phyloP scores from a whole-genome alignment of 805 yeast species.

The Wickerhamiella spandovensis region DNA sequence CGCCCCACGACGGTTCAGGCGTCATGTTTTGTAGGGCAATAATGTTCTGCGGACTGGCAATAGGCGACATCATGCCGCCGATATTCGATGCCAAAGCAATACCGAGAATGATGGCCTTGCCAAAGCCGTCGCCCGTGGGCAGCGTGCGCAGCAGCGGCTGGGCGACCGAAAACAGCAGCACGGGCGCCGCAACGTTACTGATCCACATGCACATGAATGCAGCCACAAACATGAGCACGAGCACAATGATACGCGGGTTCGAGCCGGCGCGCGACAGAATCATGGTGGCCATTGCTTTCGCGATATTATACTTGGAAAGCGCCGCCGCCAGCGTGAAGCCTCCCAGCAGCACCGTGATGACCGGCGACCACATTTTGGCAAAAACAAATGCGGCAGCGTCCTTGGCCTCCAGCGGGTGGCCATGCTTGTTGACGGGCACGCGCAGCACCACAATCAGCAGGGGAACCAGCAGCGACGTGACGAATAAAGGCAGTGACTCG shows the following conservation, averaged over 20 bases:
- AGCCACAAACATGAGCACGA: conserved; percentile 78
- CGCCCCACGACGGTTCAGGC: conserved; percentile 76
- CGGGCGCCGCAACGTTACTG: conserved; percentile 95
- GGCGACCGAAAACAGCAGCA: conserved; percentile 75
- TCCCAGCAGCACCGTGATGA: conserved; percentile 76
- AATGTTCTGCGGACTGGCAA: conserved; percentile 92
- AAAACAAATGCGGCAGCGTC: conserved; percentile 71
- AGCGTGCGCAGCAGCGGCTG: conserved; percentile 80
- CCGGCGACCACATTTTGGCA: conserved; percentile 89
- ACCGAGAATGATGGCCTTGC: conserved; percentile 75
- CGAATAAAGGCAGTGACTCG: conserved; percentile 83
- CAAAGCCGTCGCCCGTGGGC: conserved; percentile 64
- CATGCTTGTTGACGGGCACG: conserved; percentile 30
- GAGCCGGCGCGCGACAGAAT: conserved; percentile 77
- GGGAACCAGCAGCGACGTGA: conserved; percentile 76
- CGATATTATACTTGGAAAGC: conserved; percentile 77
- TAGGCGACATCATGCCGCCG: conserved; percentile 97
- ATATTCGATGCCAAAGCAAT: conserved; percentile 86
- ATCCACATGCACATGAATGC: conserved; percentile 89
- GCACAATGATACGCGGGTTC: conserved; percentile 59
- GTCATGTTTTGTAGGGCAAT: conserved; percentile 80
- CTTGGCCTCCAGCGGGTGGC: conserved; percentile 39
- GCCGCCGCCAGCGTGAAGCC: conserved; percentile 96
- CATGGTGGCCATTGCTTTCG: conserved; percentile 70
- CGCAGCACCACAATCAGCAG: conserved; percentile 60